Evolutionary conservation across 306 rosid species (phyloP), one percentile per base, ranked within the genome.

Genomic region (Lupinus albus): DNA sequence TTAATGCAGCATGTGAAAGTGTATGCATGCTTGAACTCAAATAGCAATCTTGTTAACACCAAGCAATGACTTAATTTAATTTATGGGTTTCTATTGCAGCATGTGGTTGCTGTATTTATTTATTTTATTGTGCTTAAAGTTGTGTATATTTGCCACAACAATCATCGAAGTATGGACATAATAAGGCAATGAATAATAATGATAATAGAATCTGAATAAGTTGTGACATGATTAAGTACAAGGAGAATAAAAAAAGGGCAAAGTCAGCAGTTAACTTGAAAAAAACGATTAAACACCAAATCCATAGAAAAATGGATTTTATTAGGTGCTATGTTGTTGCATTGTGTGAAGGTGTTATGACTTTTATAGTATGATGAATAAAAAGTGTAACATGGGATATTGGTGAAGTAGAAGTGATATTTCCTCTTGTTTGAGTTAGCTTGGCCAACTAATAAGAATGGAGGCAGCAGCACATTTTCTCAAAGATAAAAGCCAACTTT

Each of bases 1-100:
- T 56, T 47, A 64, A 28, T 47, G 67, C 81, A 58, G 54, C 72
- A 77, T 65, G 54, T n/a, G 30, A 42, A 13, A 48, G 50, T 64
- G 55, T 58, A 18, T 70, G 76, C 76, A 14, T 54, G 17, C 39
- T 70, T 77, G 72, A 62, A 63, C 72, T 54, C 45, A 49, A 58
- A 15, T 33, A 15, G 6, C 39, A 52, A 42, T 21, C 25, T 33
- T 52, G 20, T 52, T 58, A 61, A 54, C 36, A 76, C 44, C 53
- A 61, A 33, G 45, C 60, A 50, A 57, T 15, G 56, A 52, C 58
- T 39, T 61, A 36, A 49, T 47, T 44, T 45, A 30, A 2, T 25
- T 25, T 25, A 2, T 25, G 30, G 30, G 4, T 25, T 25, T 25
- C 30, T 25, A n/a, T n/a, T n/a, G n/a, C n/a, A n/a, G n/a, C n/a